Conservation (phyloP, 2,329 filamentous ascomycete genomes). For the Dothistroma septosporum region DNA sequence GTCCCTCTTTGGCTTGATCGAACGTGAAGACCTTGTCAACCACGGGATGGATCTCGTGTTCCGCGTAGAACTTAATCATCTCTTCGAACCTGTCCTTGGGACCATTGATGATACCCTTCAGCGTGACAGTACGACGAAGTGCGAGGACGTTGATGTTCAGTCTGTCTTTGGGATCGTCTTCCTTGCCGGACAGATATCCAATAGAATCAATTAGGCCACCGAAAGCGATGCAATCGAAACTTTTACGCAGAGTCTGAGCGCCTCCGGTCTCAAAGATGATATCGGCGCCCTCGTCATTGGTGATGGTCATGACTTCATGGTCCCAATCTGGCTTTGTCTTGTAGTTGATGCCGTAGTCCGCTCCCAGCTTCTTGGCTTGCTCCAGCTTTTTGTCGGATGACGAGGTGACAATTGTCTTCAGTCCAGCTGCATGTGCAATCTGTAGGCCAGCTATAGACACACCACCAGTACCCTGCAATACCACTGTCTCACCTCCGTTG, state of each 20-base stretch:
- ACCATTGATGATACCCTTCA: slow-evolving; percentile 57
- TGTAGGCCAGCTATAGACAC: slow-evolving; percentile 40
- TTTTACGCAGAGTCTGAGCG: slow-evolving; percentile 46
- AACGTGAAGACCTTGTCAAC: slow-evolving; percentile 41
- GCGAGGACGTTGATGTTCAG: slow-evolving; percentile 58
- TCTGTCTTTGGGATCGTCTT: slow-evolving; percentile 52
- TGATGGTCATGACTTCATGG: slow-evolving; percentile 50
- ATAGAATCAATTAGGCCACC: slow-evolving; percentile 42
- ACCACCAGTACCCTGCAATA: slow-evolving; percentile 46
- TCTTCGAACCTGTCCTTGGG: slow-evolving; percentile 52
- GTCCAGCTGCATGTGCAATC: slow-evolving; percentile 42
- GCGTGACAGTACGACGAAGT: slow-evolving; percentile 48
- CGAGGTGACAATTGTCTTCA: slow-evolving; percentile 55
- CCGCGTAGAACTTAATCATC: slow-evolving; percentile 41
- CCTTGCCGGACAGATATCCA: slow-evolving; percentile 49
- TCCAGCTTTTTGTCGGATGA: slow-evolving; percentile 51
- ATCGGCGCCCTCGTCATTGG: slow-evolving; percentile 41
- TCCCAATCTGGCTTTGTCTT: slow-evolving; percentile 57
- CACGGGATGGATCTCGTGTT: slow-evolving; percentile 40
- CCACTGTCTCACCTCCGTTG: slow-evolving; percentile 35
- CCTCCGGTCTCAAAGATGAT: slow-evolving; percentile 52
- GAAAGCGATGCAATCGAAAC: slow-evolving; percentile 42
- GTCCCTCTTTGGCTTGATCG: slow-evolving; percentile 32
- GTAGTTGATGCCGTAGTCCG: slow-evolving; percentile 60
- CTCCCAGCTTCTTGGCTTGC: slow-evolving; percentile 54